Conservation (phyloP, 2,329 filamentous ascomycete species). For the Pseudogymnoascus verrucosus region DNA sequence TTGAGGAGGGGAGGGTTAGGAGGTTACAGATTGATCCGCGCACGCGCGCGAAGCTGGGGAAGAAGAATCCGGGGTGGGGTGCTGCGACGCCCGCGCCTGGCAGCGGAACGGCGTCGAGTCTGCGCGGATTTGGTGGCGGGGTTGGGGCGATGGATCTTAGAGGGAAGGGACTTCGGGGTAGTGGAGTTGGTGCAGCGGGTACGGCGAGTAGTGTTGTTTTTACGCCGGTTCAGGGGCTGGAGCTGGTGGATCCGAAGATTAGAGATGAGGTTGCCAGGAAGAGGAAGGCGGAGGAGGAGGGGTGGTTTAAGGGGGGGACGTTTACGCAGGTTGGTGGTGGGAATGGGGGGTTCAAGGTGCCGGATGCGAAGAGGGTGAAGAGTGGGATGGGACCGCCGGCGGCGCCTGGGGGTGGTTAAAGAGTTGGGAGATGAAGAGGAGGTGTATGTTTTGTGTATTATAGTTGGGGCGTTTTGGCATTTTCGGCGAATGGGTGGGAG, state of each 20-base stretch:
- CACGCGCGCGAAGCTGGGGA: slow-evolving; percentile 85
- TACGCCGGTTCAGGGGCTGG: slow-evolving; percentile 87
- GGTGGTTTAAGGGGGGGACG: slow-evolving; percentile 95
- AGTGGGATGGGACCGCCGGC: slow-evolving; percentile 33
- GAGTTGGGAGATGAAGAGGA: not conserved
- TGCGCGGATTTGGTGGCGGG: slow-evolving; percentile 67
- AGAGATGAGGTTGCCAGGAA: slow-evolving; percentile 83
- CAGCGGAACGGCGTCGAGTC: slow-evolving; percentile 66
- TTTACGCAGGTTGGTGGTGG: slow-evolving; percentile 79
- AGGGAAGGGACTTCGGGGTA: slow-evolving; percentile 69
- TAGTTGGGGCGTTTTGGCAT: not conserved
- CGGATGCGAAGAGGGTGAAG: too few relatives aligned
- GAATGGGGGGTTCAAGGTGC: too few relatives aligned
- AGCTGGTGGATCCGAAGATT: slow-evolving; percentile 89
- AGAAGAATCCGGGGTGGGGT: slow-evolving; percentile 95
- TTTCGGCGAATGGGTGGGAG: not conserved
- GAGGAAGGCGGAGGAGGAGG: slow-evolving; percentile 85
- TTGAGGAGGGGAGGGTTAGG: slow-evolving; percentile 80
- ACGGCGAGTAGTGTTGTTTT: slow-evolving; percentile 86
- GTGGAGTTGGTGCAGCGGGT: slow-evolving; percentile 71
- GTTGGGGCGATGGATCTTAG: slow-evolving; percentile 61
- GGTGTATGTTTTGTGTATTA: not conserved
- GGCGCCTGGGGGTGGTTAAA: not conserved
- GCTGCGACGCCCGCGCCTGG: slow-evolving; percentile 46
- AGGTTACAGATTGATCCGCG: slow-evolving; percentile 85